phyloP scores from a whole-genome alignment of 306 rosid species.

The Astragalus glycyphyllos region DNA sequence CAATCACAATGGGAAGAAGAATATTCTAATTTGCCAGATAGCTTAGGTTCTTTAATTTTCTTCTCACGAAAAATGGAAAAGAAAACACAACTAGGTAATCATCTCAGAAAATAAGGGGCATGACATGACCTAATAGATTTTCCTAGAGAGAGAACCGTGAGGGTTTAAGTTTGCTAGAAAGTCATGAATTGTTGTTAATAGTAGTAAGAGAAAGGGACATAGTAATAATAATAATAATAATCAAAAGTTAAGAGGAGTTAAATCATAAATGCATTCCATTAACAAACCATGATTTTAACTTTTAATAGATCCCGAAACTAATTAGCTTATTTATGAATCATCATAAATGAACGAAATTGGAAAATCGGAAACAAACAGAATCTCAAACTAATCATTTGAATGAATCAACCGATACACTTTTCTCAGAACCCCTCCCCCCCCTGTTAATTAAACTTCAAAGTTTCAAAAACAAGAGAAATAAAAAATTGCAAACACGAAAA shows the following conservation, averaged over 20 bases:
- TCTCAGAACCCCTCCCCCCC: slow-evolving; percentile 21
- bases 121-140: too few species aligned
- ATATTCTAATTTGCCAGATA: not conserved
- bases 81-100: too few species aligned
- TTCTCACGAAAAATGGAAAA: too few species aligned
- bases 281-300: too few species aligned
- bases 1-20: not conserved
- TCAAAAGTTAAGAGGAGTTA: too few species aligned
- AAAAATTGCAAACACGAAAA: not conserved
- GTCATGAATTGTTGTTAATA: too few species aligned
- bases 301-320: not conserved
- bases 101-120: too few species aligned
- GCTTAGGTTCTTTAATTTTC: not conserved
- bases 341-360: slow-evolving; percentile 9
- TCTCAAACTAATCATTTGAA: slow-evolving; percentile 29
- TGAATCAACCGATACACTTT: not conserved
- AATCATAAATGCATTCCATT: too few species aligned
- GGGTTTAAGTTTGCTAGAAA: too few species aligned
- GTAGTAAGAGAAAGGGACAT: too few species aligned
- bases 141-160: too few species aligned
- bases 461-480: slow-evolving; percentile 2
- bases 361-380: slow-evolving; percentile 25
- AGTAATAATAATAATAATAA: too few species aligned
- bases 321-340: not conserved
- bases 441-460: not conserved